Evolutionary conservation across 768 basidiomycete genomes (phyloP).

Genomic region (Mycena indigotica): DNA sequence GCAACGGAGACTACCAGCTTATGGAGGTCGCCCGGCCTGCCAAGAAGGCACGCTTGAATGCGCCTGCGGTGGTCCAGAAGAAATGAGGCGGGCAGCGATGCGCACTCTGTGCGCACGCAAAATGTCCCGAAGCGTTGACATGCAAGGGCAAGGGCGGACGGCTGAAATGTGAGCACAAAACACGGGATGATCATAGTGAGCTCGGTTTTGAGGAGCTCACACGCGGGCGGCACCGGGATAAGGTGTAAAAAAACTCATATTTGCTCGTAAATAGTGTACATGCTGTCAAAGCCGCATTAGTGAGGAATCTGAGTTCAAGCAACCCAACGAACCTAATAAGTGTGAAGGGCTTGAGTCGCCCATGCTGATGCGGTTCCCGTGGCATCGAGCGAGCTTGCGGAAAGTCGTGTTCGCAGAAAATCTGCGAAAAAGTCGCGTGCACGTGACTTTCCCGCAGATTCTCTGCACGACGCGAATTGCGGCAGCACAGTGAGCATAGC

Average conservation of each 20-base stretch:
- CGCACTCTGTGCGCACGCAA: constrained; percentile 7
- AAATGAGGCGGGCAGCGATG: not conserved
- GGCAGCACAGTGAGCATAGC: too few relatives aligned
- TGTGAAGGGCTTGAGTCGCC: too few relatives aligned
- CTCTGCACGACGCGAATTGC: too few relatives aligned
- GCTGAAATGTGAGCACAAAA: constrained; percentile 5
- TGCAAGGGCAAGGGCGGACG: constrained; percentile 10
- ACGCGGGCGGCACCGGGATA: not conserved
- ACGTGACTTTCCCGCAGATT: too few relatives aligned
- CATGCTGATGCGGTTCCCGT: too few relatives aligned
- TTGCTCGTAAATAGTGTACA: too few relatives aligned
- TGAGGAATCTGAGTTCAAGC: too few relatives aligned
- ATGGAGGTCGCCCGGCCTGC: not conserved
- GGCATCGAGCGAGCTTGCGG: too few relatives aligned
- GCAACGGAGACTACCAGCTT: not conserved
- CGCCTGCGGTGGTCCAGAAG: not conserved
- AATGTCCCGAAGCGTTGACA: not conserved
- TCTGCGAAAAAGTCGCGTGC: too few relatives aligned
- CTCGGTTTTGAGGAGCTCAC: constrained; percentile 5
- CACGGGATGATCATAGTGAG: not conserved
- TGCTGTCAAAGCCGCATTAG: too few relatives aligned
- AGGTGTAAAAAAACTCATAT: not conserved
- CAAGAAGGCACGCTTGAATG: not conserved
- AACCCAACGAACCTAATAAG: too few relatives aligned
- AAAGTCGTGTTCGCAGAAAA: too few relatives aligned